Evolutionary conservation across 768 basidiomycete species (phyloP).

Genomic region (Lentinus tigrinus): DNA sequence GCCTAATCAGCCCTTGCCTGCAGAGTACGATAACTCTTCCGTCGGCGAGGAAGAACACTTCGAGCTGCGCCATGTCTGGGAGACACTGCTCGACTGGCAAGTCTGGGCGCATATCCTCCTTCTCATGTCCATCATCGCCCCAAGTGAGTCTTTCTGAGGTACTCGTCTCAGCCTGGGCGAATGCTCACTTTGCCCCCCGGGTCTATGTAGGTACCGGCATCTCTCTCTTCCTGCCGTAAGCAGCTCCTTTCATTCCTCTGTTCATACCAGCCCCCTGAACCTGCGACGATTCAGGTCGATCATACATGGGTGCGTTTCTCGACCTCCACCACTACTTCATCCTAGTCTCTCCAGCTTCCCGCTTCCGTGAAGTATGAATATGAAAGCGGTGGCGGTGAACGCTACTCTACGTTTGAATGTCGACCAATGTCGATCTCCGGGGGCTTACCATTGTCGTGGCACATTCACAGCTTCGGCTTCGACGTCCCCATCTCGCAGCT

Average conservation of each 20-base stretch:
- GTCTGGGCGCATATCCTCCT: constrained; percentile 49
- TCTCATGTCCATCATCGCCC: constrained; percentile 57
- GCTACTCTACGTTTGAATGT: too few relatives aligned
- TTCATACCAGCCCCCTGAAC: not conserved
- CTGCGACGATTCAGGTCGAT: not conserved
- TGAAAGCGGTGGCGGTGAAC: too few relatives aligned
- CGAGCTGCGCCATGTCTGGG: constrained; percentile 49
- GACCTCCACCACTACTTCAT: not conserved
- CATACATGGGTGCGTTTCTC: constrained; percentile 9
- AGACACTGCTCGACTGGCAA: constrained; percentile 58
- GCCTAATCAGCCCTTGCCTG: not conserved
- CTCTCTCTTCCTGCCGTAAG: constrained; percentile 69
- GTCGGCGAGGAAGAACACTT: constrained; percentile 64
- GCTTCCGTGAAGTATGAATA: too few relatives aligned
- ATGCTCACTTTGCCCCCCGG: too few relatives aligned
- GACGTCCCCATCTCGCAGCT: constrained; percentile 54
- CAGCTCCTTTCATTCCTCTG: constrained; percentile 7
- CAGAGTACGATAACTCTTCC: constrained; percentile 56
- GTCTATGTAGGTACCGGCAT: constrained; percentile 61
- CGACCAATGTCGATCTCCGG: too few relatives aligned
- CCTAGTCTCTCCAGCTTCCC: too few relatives aligned
- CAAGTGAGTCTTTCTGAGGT: constrained; percentile 44
- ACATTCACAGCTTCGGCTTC: constrained; percentile 52
- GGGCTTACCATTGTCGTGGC: too few relatives aligned
- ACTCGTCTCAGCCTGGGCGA: not conserved